Evolutionary conservation across 331 rosid genomes (phyloP), one percentile per base, ranked within the genome.

Genomic region (Saraca asoca): DNA sequence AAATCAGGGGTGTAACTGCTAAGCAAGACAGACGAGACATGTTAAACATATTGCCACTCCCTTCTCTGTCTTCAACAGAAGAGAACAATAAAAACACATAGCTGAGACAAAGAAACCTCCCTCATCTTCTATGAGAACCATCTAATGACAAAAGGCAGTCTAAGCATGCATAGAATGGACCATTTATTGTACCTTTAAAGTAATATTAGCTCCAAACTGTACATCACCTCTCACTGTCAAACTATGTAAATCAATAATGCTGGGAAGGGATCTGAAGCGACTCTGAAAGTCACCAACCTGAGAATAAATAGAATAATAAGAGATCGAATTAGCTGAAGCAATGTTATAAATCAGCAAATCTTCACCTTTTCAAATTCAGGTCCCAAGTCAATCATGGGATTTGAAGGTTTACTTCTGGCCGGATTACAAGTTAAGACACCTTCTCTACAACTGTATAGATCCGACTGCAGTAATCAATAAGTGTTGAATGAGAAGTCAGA

Each of bases 291-390:
- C 91, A 52, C 18, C 61, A 13, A 84, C 75, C 96, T 89, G 79
- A 63, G 46, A 78, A 68, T 35, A 81, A 64, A 46, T 42, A 73
- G 35, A 29, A 59, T 43, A 38, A 12, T 42, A 39, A 33, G 58
- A 52, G 54, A 68, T 51, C 59, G 54, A 44, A 46, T 48, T 15
- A 7, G 37, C 50, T 20, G 51, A 0, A 31, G 45, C 42, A 53
- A 50, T 51, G 62, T 56, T 49, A 66, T 4, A 68, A 56, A 37
- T 16, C 43, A 79, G 51, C 20, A 58, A 38, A 62, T 58, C 52
- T 43, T 53, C 54, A 89, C 96, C 94, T 77, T 86, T 61, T 75
- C 88, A 80, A 86, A 86, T 74, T 86, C 91, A 17, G 89, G 87
- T 35, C 96, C 94, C 77, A 89, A 75, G 69, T 74, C 80, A 68